Conservation (phyloP, 495 filamentous ascomycete genomes). For the Pyronema domesticum region DNA sequence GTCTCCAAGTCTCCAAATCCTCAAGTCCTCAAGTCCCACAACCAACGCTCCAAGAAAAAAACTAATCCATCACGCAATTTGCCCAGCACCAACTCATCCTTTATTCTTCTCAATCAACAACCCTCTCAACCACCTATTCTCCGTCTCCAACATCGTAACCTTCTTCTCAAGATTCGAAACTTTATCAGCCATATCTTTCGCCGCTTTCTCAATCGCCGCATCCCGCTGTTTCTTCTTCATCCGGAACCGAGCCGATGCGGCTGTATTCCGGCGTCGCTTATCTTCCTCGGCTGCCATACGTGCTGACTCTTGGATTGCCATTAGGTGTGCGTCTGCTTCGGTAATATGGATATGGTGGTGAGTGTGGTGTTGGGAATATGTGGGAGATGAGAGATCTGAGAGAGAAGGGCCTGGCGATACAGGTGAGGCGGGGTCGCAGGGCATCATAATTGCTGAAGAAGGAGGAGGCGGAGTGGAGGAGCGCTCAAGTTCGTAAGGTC, state of each 20-base stretch:
- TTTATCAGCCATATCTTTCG: slow-evolving; percentile 82
- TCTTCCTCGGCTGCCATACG: slow-evolving; percentile 83
- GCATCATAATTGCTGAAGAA: neutral
- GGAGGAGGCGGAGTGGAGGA: neutral
- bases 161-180: slow-evolving; percentile 59
- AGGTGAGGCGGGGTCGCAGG: neutral
- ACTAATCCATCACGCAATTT: too few species aligned
- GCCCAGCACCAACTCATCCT: neutral
- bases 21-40: too few species aligned
- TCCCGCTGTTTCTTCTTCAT: slow-evolving; percentile 99
- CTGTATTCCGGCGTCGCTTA: slow-evolving; percentile 90
- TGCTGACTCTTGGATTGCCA: neutral
- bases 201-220: slow-evolving; percentile 72
- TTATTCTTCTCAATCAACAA: slow-evolving; percentile 77
- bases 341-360: slow-evolving; percentile 3
- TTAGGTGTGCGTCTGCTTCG: neutral
- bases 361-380: slow-evolving; percentile 7
- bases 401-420: neutral
- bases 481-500: neutral
- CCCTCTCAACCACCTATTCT: slow-evolving; percentile 93
- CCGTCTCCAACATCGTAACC: slow-evolving; percentile 74
- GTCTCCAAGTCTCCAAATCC: too few species aligned
- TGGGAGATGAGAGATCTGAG: slow-evolving; percentile 3
- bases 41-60: too few species aligned
- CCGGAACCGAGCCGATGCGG: slow-evolving; percentile 83